Evolutionary conservation across 2,329 filamentous ascomycete genomes (phyloP).

Genomic region (Alternaria incomplexa): DNA sequence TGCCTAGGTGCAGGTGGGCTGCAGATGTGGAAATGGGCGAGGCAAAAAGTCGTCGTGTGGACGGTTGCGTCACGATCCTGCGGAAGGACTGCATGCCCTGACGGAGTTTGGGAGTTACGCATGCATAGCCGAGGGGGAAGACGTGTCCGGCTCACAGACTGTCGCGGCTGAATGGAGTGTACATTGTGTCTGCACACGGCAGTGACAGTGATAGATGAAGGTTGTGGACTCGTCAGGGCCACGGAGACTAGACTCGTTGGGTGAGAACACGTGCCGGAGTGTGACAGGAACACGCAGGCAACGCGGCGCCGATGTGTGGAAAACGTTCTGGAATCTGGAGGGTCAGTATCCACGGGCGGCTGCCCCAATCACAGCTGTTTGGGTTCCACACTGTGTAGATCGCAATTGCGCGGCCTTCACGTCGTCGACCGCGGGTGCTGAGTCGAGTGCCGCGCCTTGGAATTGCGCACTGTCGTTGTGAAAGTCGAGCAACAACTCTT

Average conservation of each 20-base stretch:
- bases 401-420: constrained; percentile 38
- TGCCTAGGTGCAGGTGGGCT: constrained; percentile 22
- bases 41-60: constrained; percentile 9
- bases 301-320: constrained; percentile 19
- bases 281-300: constrained; percentile 12
- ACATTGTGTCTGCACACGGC: constrained; percentile 4
- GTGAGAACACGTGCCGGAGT: constrained; percentile 19
- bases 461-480: constrained; percentile 3
- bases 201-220: constrained; percentile 7
- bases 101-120: background rate
- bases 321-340: constrained; percentile 32
- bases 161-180: constrained; percentile 3
- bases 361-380: constrained; percentile 19
- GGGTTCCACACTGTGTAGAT: constrained; percentile 31
- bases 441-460: background rate
- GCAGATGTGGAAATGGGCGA: constrained; percentile 13
- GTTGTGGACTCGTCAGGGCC: background rate
- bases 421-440: constrained; percentile 1
- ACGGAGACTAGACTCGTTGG: constrained; percentile 18
- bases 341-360: constrained; percentile 18
- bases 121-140: background rate
- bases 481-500: constrained; percentile 9
- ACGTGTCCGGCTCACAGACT: background rate
- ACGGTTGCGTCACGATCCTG: constrained; percentile 25
- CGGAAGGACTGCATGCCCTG: background rate